Evolutionary conservation across 108 stramenopile genomes (phyloP).

Genomic region (Parietichytrium sp.): DNA sequence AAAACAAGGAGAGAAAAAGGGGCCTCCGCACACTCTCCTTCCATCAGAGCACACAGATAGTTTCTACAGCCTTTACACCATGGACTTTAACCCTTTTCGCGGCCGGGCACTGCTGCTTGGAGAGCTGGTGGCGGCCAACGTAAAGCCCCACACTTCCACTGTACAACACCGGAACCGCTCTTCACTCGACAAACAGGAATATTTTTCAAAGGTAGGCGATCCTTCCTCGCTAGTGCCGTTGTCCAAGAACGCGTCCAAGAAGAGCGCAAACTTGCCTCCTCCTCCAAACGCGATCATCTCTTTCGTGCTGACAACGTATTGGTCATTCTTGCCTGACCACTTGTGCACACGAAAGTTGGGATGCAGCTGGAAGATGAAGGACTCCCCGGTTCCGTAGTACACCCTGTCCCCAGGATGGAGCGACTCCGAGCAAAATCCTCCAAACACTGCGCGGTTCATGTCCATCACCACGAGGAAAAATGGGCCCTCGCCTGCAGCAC

Average conservation of each 20-base stretch:
- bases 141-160: constrained; percentile 17
- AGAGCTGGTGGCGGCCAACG: too few species aligned
- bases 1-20: too few species aligned
- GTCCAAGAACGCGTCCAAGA: background rate
- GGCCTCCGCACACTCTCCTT: too few species aligned
- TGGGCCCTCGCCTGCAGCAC: background rate
- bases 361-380: constrained; percentile 30
- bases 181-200: background rate
- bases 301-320: background rate
- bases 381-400: constrained; percentile 33
- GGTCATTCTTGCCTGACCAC: background rate
- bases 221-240: constrained; percentile 6
- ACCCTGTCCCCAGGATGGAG: background rate
- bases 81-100: too few species aligned
- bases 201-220: background rate
- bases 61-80: too few species aligned
- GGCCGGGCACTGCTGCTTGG: too few species aligned
- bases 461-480: constrained; percentile 30
- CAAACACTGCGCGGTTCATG: constrained; percentile 23
- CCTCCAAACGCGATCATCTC: constrained; percentile 26
- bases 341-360: background rate
- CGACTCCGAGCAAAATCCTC: constrained; percentile 5
- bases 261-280: constrained; percentile 21
- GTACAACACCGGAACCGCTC: constrained; percentile 16
- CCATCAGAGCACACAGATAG: too few species aligned